Base-by-base conservation (phyloP, 2,329 filamentous ascomycete genomes). In the Nemania sp. region DNA sequence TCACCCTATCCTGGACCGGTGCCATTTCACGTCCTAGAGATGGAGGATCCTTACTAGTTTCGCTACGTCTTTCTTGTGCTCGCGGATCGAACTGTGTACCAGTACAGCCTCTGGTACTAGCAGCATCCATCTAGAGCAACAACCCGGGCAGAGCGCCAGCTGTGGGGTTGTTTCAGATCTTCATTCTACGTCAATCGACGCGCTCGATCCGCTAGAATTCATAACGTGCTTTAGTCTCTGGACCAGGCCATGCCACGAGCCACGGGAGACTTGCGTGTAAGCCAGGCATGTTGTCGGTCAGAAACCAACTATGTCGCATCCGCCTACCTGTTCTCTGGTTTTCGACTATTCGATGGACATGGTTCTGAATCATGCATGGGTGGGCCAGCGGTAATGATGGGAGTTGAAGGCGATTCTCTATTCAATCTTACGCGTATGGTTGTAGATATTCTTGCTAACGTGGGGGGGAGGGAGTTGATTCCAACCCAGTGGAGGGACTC, bases 151-250 rank as follows among this genome's bases (percentile, higher is more conserved):
- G 32, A 18, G 15, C 13, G 15, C 18, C n/a, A 26, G 49, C 24
- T 56, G 65, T 64, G 65, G 66, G 45, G 61, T 35, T 20, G 61
- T 68, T 61, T 62, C 53, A 66, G 35, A 49, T 32, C n/a, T 26
- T 55, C 32, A 8, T 18, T 24, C n/a, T 35, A 35, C 3, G 6
- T 24, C 20, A 11, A 52, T 15, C 20, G n/a, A 20, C 57, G 32
- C 45, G 41, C 15, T 43, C 27, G 35, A 10, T 26, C 1, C n/a
- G 11, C 38, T 54, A 20, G 49, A 54, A 24, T 35, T 49, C 26
- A 38, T 47, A 22, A 38, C 3, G 8, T 27, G 18, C 26, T 45
- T 54, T 24, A 11, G 38, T 47, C 22, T 41, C 27, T 59, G 11
- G 8, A 54, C 22, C 49, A 32, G n/a, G 41, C 51, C 41, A 24